phyloP scores from a whole-genome alignment of 257 asterid species.

The Solanum piurae region DNA sequence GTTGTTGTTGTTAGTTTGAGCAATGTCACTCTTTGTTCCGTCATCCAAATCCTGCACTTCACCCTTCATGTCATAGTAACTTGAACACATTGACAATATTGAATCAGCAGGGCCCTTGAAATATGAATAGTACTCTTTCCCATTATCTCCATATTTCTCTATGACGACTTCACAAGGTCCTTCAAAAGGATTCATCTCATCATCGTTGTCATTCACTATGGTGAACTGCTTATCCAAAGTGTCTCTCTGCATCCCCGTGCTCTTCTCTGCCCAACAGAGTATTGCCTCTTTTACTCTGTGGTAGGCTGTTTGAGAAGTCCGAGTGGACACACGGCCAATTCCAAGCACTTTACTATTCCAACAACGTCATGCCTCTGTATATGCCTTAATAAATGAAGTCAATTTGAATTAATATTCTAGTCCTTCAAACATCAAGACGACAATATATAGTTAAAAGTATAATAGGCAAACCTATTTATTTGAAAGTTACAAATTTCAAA shows the following conservation, averaged over 20 bases:
- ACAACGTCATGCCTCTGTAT: too few relatives aligned
- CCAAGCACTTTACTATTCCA: background rate
- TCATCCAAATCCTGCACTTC: background rate
- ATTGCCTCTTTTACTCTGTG: background rate
- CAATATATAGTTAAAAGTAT: background rate
- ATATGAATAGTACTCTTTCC: background rate
- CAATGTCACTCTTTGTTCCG: background rate
- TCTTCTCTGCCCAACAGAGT: slow-evolving; percentile 17
- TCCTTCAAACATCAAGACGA: background rate
- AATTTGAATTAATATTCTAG: background rate
- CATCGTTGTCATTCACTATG: background rate
- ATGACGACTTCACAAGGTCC: slow-evolving; percentile 1
- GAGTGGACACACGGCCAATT: background rate
- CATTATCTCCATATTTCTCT: slow-evolving; percentile 3
- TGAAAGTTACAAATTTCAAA: too few relatives aligned
- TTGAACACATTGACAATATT: slow-evolving; percentile 15
- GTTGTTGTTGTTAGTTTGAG: background rate
- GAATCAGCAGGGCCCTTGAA: slow-evolving; percentile 8
- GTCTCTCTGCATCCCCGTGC: slow-evolving; percentile 8
- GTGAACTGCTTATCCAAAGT: background rate
- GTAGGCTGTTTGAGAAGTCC: background rate
- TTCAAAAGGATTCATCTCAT: background rate
- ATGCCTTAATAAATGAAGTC: background rate
- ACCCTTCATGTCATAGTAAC: background rate
- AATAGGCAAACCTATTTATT: background rate